These are phyloP conservation scores for Dendrocalamus latiflorus DNA, from an alignment of 202 grass and related monocot genomes.

Conservation along the genomic window DNA sequence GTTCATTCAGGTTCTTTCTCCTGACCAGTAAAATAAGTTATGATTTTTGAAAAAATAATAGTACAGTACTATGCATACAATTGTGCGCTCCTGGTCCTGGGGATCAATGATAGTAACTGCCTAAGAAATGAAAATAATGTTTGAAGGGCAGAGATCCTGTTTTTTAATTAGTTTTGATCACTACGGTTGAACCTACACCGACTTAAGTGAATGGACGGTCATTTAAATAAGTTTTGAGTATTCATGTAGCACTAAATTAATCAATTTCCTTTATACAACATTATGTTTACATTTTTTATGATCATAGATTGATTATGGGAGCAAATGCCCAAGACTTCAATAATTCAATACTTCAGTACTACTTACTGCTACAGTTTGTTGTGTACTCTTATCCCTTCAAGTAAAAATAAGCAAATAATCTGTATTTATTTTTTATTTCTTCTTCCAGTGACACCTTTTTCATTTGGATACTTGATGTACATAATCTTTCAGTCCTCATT, in stretches of 20 bases:
- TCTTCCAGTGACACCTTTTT: not conserved
- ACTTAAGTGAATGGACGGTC: not conserved
- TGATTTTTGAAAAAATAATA: too few relatives aligned
- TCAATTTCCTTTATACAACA: not conserved
- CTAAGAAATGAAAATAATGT: not conserved
- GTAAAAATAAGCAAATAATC: not conserved
- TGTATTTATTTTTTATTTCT: not conserved
- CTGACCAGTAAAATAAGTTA: not conserved
- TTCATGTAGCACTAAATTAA: not conserved
- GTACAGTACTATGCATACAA: not conserved
- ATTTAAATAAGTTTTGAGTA: not conserved
- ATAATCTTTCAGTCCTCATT: not conserved
- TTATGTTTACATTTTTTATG: not conserved
- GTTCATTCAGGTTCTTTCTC: conserved; percentile 11
- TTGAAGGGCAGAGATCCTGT: not conserved
- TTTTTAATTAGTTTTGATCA: not conserved
- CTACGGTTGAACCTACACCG: not conserved
- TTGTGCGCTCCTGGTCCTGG: not conserved
- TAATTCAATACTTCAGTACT: too few relatives aligned
- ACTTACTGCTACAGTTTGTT: not conserved
- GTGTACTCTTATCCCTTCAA: not conserved
- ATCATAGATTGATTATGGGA: not conserved
- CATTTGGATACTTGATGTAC: not conserved
- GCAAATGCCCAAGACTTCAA: not conserved
- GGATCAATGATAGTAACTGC: not conserved